Evolutionary conservation across 2,329 filamentous ascomycete species (phyloP).

Genomic region (Pseudogymnoascus sp.): DNA sequence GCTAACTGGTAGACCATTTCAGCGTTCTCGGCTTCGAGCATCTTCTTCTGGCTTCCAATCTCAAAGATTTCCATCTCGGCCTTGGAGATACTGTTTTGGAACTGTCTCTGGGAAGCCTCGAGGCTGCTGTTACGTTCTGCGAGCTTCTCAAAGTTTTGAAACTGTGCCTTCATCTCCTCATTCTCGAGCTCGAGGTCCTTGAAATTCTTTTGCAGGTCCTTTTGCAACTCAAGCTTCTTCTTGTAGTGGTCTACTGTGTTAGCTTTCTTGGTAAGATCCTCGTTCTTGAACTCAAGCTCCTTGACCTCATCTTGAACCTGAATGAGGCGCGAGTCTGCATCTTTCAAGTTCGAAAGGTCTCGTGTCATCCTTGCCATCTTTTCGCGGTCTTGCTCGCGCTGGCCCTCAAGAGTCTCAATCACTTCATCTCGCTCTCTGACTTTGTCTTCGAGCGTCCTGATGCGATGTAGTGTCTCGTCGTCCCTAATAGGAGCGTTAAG

Average conservation of each 20-base stretch:
- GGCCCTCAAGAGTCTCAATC: constrained; percentile 61
- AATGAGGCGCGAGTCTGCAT: constrained; percentile 40
- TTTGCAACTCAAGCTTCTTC: constrained; percentile 52
- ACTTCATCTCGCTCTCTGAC: constrained; percentile 61
- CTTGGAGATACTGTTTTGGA: constrained; percentile 29
- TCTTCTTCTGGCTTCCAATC: constrained; percentile 36
- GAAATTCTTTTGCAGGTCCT: constrained; percentile 47
- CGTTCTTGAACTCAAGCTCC: constrained; percentile 50
- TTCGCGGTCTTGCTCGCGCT: constrained; percentile 46
- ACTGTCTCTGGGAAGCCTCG: constrained; percentile 32
- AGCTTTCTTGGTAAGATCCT: constrained; percentile 52
- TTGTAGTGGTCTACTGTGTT: constrained; percentile 55
- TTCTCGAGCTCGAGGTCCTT: constrained; percentile 47
- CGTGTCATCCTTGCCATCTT: constrained; percentile 36
- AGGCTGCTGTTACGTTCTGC: constrained; percentile 23
- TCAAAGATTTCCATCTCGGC: constrained; percentile 27
- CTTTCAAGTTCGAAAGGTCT: constrained; percentile 41
- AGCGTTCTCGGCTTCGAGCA: constrained; percentile 38
- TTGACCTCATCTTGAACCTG: constrained; percentile 51
- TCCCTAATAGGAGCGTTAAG: constrained; percentile 44
- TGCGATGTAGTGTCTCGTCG: constrained; percentile 42
- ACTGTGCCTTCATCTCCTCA: constrained; percentile 43
- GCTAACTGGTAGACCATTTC: constrained; percentile 20
- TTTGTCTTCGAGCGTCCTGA: constrained; percentile 46
- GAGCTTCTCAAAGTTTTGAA: constrained; percentile 28